Percentiles rank a stretch among this genome's conserved stretches.
Evolutionary conservation across 805 yeast species (phyloP).

Genomic region (Candida dendrica): DNA sequence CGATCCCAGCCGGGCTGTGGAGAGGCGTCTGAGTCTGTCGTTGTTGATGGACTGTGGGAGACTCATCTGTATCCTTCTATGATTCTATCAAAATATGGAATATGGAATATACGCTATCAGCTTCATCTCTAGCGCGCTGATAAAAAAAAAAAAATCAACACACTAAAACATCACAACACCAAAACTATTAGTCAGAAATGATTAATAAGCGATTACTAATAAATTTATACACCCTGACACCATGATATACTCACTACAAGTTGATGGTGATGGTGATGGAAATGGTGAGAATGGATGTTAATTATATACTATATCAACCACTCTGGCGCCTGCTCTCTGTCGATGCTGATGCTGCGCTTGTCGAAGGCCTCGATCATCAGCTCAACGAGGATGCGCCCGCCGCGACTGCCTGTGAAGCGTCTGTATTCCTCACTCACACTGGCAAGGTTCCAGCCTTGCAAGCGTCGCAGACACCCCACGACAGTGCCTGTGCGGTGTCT

Average conservation of each 20-base stretch:
- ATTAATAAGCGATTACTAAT: too few relatives aligned
- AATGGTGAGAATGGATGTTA: too few relatives aligned
- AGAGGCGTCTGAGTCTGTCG: slow-evolving; percentile 7
- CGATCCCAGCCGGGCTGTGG: slow-evolving; percentile 13
- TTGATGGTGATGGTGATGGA: too few relatives aligned
- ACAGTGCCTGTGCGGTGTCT: slow-evolving; percentile 96
- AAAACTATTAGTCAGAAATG: slow-evolving; percentile 4
- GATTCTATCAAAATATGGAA: too few relatives aligned
- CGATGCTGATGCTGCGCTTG: slow-evolving; percentile 34
- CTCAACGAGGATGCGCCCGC: slow-evolving; percentile 90
- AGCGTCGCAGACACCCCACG: slow-evolving; percentile 82
- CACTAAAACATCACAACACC: neutral
- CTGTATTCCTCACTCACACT: slow-evolving; percentile 89
- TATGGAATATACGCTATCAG: too few relatives aligned
- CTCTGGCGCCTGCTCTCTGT: slow-evolving; percentile 36
- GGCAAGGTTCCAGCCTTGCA: slow-evolving; percentile 98
- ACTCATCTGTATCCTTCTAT: neutral
- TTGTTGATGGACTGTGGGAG: neutral
- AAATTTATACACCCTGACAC: too few relatives aligned
- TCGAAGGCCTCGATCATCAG: slow-evolving; percentile 74
- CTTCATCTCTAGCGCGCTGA: too few relatives aligned
- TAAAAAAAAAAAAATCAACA: too few relatives aligned
- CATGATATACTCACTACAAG: too few relatives aligned
- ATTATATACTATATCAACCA: slow-evolving; percentile 29
- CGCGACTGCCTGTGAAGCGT: slow-evolving; percentile 86